These are phyloP conservation scores for Dothiorella sarmentorum DNA, from an alignment of 2,329 filamentous ascomycete species.

Conservation along the genomic window DNA sequence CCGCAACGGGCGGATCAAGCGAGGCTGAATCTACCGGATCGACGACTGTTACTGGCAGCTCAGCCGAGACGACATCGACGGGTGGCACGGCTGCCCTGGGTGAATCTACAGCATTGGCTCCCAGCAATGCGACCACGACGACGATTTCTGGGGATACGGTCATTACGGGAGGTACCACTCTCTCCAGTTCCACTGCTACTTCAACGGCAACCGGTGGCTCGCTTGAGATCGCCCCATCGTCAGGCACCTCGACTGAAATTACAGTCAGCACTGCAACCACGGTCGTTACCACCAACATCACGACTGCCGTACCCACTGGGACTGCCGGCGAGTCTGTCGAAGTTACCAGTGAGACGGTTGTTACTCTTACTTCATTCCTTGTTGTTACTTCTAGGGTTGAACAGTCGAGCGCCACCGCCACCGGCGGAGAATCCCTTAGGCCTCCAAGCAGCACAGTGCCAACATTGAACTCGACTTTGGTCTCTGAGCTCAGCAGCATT, in stretches of 20 bases:
- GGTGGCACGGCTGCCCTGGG: neutral
- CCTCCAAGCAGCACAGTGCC: neutral
- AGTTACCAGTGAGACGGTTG: neutral
- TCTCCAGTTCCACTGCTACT: neutral
- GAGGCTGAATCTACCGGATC: slow-evolving; percentile 7
- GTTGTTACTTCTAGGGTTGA: slow-evolving; percentile 14
- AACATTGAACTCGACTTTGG: neutral
- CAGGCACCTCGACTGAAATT: neutral
- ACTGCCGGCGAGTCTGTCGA: neutral
- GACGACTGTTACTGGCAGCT: neutral
- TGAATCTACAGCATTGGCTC: neutral
- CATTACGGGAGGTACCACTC: neutral
- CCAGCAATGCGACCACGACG: neutral
- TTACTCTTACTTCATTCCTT: neutral
- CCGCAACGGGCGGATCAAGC: neutral
- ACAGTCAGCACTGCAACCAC: neutral
- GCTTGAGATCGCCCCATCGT: slow-evolving; percentile 16
- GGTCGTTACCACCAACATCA: neutral
- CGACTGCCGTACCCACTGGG: neutral
- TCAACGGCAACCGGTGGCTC: slow-evolving; percentile 18
- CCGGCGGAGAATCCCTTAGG: slow-evolving; percentile 2
- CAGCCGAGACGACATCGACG: neutral
- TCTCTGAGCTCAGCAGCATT: neutral
- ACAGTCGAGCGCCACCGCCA: slow-evolving; percentile 17
- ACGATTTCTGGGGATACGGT: neutral